These are phyloP conservation scores for Phalaenopsis aphrodite DNA, from an alignment of 106 monocot species.

Conservation along the genomic window DNA sequence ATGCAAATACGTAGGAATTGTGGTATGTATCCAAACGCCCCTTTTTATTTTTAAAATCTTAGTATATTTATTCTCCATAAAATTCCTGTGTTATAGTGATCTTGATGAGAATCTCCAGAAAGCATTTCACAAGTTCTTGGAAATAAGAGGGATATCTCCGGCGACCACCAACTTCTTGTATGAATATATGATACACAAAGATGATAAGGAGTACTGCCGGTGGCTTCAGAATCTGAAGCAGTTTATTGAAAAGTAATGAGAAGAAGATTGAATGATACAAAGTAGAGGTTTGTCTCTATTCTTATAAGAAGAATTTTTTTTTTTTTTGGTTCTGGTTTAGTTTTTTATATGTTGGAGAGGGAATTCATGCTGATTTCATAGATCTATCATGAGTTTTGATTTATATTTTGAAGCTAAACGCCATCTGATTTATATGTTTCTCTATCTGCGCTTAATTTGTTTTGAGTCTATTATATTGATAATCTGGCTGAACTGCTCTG, in stretches of 20 bases:
- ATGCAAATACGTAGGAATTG: not conserved
- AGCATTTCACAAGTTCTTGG: slow-evolving; percentile 53
- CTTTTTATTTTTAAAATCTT: not conserved
- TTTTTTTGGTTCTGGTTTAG: not conserved
- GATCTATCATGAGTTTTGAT: not conserved
- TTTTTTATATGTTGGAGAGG: not conserved
- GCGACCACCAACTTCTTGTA: slow-evolving; percentile 43
- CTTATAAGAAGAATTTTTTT: not conserved
- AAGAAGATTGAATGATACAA: not conserved
- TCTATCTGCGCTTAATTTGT: no score
- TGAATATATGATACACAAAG: slow-evolving; percentile 78
- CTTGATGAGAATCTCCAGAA: slow-evolving; percentile 68
- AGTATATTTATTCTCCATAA: not conserved
- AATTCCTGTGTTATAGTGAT: slow-evolving; percentile 22
- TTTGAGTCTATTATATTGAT: no score
- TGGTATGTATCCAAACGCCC: not conserved
- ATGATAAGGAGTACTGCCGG: slow-evolving; percentile 47
- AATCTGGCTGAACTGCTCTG: no score
- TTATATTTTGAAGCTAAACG: no score
- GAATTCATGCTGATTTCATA: not conserved
- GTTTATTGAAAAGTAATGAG: slow-evolving; percentile 28
- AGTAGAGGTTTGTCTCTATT: not conserved
- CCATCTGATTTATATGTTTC: no score
- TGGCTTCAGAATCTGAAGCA: slow-evolving; percentile 56
- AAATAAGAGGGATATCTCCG: slow-evolving; percentile 47